Conservation (phyloP, 2,329 filamentous ascomycete genomes). For the Cladobotryum mycophilum region DNA sequence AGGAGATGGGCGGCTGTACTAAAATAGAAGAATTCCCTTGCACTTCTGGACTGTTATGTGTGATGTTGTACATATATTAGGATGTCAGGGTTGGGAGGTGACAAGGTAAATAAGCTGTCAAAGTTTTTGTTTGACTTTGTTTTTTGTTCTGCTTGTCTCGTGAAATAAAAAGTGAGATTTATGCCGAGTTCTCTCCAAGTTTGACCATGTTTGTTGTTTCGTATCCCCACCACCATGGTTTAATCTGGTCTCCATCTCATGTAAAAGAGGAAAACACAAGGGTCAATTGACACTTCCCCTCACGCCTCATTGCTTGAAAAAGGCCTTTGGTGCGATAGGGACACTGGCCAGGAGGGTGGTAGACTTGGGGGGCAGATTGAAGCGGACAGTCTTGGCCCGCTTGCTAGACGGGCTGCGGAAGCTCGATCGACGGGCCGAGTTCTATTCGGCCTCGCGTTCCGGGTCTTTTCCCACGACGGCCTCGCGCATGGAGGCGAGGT, state of each 20-base stretch:
- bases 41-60: conserved; percentile 24
- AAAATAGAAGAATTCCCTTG: conserved; percentile 30
- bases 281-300: too few species aligned
- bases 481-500: conserved; percentile 16
- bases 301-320: too few species aligned
- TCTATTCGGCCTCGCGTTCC: conserved; percentile 11
- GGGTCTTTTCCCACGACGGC: conserved; percentile 19
- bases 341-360: neutral
- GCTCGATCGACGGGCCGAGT: conserved; percentile 4
- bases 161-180: too few species aligned
- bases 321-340: neutral
- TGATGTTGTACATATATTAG: conserved; percentile 37
- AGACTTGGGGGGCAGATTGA: neutral
- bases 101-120: conserved; percentile 21
- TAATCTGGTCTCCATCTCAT: too few species aligned
- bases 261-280: too few species aligned
- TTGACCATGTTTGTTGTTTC: too few species aligned
- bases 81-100: conserved; percentile 18
- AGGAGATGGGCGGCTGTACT: conserved; percentile 23
- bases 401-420: neutral
- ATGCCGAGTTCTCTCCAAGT: too few species aligned
- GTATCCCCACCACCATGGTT: too few species aligned
- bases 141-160: neutral
- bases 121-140: neutral
- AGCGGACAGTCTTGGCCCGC: conserved; percentile 1